These are phyloP conservation scores for Fusarium sp. DNA, from an alignment of 2,329 filamentous ascomycete genomes.

Conservation along the genomic window DNA sequence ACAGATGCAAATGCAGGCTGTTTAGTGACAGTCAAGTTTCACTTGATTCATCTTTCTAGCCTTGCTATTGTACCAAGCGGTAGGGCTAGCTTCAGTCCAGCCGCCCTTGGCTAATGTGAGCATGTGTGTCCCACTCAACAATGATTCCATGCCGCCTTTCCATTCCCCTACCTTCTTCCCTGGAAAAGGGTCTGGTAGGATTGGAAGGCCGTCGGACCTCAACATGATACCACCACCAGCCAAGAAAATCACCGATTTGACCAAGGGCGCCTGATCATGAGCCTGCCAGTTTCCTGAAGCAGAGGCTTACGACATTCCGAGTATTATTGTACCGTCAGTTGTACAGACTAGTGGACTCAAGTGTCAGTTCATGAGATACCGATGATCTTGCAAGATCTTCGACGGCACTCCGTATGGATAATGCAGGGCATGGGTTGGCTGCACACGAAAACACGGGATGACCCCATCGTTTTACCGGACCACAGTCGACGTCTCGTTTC, in stretches of 20 bases:
- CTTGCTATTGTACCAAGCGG: conserved; percentile 11
- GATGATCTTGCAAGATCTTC: conserved; percentile 35
- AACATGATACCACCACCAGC: conserved; percentile 25
- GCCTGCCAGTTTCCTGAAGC: conserved; percentile 13
- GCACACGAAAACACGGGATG: conserved; percentile 3
- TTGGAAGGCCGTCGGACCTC: conserved; percentile 18
- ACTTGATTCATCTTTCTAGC: conserved; percentile 6
- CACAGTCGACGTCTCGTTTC: not conserved
- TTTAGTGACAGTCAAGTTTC: conserved; percentile 8
- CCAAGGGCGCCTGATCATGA: conserved; percentile 2
- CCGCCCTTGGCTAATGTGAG: conserved; percentile 1
- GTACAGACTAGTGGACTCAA: not conserved
- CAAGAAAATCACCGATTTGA: conserved; percentile 11
- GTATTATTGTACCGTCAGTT: conserved; percentile 4
- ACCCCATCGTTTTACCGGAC: conserved; percentile 20
- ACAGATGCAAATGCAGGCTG: conserved; percentile 3
- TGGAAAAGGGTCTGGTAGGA: conserved; percentile 19
- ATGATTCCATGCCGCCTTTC: conserved; percentile 28
- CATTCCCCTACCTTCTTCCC: conserved; percentile 7
- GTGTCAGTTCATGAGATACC: conserved; percentile 8
- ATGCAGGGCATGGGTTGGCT: conserved; percentile 8
- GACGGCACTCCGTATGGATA: conserved; percentile 8
- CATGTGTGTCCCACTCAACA: conserved; percentile 30
- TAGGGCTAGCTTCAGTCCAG: conserved; percentile 18
- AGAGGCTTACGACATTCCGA: conserved; percentile 32